Conservation (phyloP, 2,329 filamentous ascomycete genomes). For the Pyrenochaeta sp. region DNA sequence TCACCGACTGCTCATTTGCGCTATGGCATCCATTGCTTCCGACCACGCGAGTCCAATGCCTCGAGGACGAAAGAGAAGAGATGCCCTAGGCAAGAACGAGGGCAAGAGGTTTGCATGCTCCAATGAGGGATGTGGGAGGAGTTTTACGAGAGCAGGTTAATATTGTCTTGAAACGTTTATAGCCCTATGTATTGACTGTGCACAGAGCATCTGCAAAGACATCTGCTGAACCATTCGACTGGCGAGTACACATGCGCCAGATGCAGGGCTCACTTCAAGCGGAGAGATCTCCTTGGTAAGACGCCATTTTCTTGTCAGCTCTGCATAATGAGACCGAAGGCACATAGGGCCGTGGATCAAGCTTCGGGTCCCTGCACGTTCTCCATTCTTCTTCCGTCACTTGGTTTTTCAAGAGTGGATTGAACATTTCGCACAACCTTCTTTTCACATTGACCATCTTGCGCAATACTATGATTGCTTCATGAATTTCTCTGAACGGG, state of each 20-base stretch:
- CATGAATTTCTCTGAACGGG: neutral
- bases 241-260: slow-evolving; percentile 64
- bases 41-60: slow-evolving; percentile 50
- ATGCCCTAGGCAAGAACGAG: slow-evolving; percentile 50
- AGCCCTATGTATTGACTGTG: neutral
- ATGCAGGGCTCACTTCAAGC: slow-evolving; percentile 69
- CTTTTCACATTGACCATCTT: neutral
- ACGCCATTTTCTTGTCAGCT: slow-evolving; percentile 8
- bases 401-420: slow-evolving; percentile 23
- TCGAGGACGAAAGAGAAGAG: slow-evolving; percentile 71
- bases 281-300: slow-evolving; percentile 66
- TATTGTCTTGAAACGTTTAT: neutral
- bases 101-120: slow-evolving; percentile 72
- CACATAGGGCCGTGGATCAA: neutral
- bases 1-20: slow-evolving; percentile 11
- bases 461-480: neutral
- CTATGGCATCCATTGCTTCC: slow-evolving; percentile 29
- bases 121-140: slow-evolving; percentile 86
- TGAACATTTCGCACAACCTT: neutral
- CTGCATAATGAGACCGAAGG: slow-evolving; percentile 1
- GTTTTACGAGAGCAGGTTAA: slow-evolving; percentile 81
- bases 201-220: slow-evolving; percentile 89
- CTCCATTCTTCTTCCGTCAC: slow-evolving; percentile 12
- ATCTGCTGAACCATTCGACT: slow-evolving; percentile 84
- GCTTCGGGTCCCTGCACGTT: slow-evolving; percentile 11